Base-by-base conservation (phyloP, 345 rosid species). In the Eutrema yunnanense region DNA sequence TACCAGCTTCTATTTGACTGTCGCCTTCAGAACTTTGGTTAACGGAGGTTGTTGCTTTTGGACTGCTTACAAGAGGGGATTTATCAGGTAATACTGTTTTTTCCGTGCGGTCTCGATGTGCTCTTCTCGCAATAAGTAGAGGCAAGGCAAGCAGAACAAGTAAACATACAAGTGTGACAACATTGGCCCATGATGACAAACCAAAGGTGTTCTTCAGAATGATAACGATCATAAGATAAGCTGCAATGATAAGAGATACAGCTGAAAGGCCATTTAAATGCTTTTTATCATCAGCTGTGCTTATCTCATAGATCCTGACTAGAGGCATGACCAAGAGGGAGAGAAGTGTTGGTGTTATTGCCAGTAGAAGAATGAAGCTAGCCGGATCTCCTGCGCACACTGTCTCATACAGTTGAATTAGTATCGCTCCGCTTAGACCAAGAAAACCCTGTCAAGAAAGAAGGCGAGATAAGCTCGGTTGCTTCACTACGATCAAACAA, bases 381-480 rank as follows among this genome's bases (percentile, higher is more conserved):
- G 81, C 77, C 0, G 93, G 91, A 36, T 86, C 58, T 44, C 84
- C 91, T 62, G 80, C 73, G n/a, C 79, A 86, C n/a, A 84, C 60
- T 3, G 95, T 86, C 33, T 84, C 74, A 16, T 91, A 94, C 32
- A 84, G 62, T 72, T 86, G 96, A 75, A 94, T 89, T 2, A 94
- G 65, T 4, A 88, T 83, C 9, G 96, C 98, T 62, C 97, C 92
- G 7, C 98, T 86, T 69, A 94, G 82, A 68, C 98, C 98, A 14
- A 91, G 90, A 85, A 86, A 94, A 0, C 96, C 97, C 98, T 94
- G 86, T 26, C 38, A 72, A 74, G 16, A 54, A 4, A 46, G 19
- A 47, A 10, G 33, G 11, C 6, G 42, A 59, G 29, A 29, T 69
- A 51, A 54, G 74, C 57, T 53, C 53, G 14, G 37, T 30, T 29